Percentiles rank a stretch among this genome's conserved stretches.
Evolutionary conservation across 129 eudicot genomes (phyloP).

Genomic region (Flaveria robusta): DNA sequence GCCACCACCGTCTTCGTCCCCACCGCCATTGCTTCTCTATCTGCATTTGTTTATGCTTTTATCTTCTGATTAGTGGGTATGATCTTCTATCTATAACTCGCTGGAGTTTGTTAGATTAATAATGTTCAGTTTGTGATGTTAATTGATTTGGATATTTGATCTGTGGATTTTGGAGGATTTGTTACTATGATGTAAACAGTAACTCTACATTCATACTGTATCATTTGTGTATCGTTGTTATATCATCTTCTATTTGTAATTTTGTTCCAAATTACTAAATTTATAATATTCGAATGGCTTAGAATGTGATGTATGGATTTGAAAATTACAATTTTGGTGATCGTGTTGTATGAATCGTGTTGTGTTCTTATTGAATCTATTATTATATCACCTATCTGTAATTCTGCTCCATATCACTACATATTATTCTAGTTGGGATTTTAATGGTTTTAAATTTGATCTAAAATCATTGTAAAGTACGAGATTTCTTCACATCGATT

Average conservation of each 20-base stretch:
- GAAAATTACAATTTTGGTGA: not conserved
- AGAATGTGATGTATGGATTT: not conserved
- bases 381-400: not conserved
- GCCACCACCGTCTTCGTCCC: conserved; percentile 28
- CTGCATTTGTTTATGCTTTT: conserved; percentile 30
- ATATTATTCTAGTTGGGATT: not conserved
- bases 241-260: not conserved
- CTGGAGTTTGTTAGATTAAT: not conserved
- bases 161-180: conserved; percentile 1
- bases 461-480: no score
- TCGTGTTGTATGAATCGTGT: not conserved
- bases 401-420: conserved; percentile 10
- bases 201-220: not conserved
- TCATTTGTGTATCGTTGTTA: not conserved
- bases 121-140: conserved; percentile 28
- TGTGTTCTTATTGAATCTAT: not conserved
- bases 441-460: not conserved
- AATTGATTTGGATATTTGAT: no score
- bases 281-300: not conserved
- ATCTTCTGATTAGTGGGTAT: conserved; percentile 24
- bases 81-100: conserved; percentile 18
- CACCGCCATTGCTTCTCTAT: conserved; percentile 34
- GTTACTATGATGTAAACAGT: conserved; percentile 18
- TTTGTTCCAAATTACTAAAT: not conserved
- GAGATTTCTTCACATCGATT: no score